A percentile compares a stretch with the other conserved stretches of the same genome.
Conservation (phyloP, 495 filamentous ascomycete species). For the Pyronema domesticum region DNA sequence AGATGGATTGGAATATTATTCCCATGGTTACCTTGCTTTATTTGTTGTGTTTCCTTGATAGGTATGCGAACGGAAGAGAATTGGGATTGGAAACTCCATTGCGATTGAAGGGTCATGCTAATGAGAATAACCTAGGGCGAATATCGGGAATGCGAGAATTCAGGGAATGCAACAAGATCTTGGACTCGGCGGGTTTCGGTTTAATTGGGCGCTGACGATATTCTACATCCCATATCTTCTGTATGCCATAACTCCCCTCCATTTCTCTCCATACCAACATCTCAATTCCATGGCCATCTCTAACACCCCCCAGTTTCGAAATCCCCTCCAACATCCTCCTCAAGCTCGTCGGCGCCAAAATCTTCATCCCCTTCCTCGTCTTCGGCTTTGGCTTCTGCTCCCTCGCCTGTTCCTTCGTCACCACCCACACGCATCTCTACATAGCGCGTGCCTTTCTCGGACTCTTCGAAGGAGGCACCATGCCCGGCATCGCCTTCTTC, state of each 20-base stretch:
- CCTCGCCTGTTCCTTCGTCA: constrained; percentile 45
- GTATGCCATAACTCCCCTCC: background rate
- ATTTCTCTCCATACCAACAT: background rate
- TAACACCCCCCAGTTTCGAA: constrained; percentile 22
- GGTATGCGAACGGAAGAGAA: constrained; percentile 18
- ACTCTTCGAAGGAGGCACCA: constrained; percentile 24
- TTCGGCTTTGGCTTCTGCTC: constrained; percentile 48
- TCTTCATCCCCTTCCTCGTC: constrained; percentile 45
- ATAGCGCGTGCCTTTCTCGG: constrained; percentile 25
- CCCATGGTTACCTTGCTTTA: constrained; percentile 38
- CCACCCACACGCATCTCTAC: constrained; percentile 23
- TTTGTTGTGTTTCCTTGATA: constrained; percentile 43
- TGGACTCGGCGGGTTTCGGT: constrained; percentile 30
- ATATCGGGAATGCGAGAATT: constrained; percentile 34
- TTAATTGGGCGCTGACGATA: constrained; percentile 41
- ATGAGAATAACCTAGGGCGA: constrained; percentile 6
- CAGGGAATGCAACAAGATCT: constrained; percentile 35
- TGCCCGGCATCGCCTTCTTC: constrained; percentile 51
- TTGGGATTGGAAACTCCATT: too few relatives aligned
- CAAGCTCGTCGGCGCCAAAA: constrained; percentile 39
- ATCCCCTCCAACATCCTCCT: constrained; percentile 58
- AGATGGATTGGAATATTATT: constrained; percentile 35
- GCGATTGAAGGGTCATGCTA: background rate
- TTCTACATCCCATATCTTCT: constrained; percentile 52
- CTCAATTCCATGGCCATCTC: background rate